Evolutionary conservation across 2,329 filamentous ascomycete species (phyloP).

Genomic region (Cercospora brassicicola): DNA sequence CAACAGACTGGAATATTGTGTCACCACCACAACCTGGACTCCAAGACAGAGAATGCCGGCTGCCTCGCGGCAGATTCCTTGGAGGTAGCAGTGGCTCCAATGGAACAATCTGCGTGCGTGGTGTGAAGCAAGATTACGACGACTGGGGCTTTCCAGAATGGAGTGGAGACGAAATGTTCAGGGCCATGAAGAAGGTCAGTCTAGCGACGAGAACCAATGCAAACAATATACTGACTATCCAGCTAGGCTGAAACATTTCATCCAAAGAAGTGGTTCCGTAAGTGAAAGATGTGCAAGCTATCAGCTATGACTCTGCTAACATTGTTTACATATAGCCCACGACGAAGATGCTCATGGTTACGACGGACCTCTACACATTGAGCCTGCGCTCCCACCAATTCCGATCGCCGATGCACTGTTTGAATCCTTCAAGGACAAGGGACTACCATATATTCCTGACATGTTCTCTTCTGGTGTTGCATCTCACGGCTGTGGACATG

Average conservation of each 20-base stretch:
- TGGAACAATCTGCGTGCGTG: constrained; percentile 48
- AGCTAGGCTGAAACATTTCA: constrained; percentile 31
- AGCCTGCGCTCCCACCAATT: constrained; percentile 51
- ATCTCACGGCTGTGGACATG: constrained; percentile 59
- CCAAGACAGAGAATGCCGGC: constrained; percentile 44
- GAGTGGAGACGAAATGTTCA: constrained; percentile 35
- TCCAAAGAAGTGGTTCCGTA: constrained; percentile 31
- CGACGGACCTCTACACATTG: constrained; percentile 32
- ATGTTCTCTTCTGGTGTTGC: constrained; percentile 45
- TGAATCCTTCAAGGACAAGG: constrained; percentile 31
- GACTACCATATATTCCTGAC: constrained; percentile 32
- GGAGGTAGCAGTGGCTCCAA: constrained; percentile 48
- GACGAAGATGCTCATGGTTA: constrained; percentile 30
- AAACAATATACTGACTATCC: background rate
- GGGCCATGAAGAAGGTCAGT: constrained; percentile 33
- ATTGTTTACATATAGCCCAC: constrained; percentile 7
- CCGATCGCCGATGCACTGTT: constrained; percentile 31
- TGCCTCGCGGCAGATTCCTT: constrained; percentile 48
- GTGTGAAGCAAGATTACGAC: constrained; percentile 46
- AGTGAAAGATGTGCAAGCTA: constrained; percentile 24
- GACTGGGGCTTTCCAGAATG: constrained; percentile 36
- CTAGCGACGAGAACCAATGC: too few species aligned
- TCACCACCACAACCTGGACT: constrained; percentile 44
- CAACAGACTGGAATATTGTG: constrained; percentile 50
- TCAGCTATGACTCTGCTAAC: background rate